These are phyloP conservation scores for Phlebiopsis flavidoalba DNA, from an alignment of 768 basidiomycete genomes.

Conservation along the genomic window DNA sequence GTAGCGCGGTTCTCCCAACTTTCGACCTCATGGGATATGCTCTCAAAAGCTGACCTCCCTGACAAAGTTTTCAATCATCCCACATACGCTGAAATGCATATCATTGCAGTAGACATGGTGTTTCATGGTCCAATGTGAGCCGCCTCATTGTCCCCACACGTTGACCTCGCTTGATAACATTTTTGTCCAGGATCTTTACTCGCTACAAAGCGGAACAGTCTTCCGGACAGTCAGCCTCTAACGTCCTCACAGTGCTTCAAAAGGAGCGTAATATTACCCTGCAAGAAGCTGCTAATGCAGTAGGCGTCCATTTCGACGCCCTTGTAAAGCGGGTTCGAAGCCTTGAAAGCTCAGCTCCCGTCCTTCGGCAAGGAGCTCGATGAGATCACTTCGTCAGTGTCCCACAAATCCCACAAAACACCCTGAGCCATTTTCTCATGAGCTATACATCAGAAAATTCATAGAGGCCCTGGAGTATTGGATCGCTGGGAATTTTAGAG, in stretches of 20 bases:
- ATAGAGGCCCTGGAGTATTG: constrained; percentile 45
- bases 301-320: constrained; percentile 29
- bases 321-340: constrained; percentile 34
- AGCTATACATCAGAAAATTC: constrained; percentile 25
- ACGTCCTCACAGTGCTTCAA: constrained; percentile 49
- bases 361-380: constrained; percentile 40
- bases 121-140: constrained; percentile 67
- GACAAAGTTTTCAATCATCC: constrained; percentile 56
- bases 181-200: constrained; percentile 53
- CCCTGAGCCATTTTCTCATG: too few species aligned
- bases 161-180: too few species aligned
- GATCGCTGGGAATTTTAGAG: constrained; percentile 40
- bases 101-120: constrained; percentile 58
- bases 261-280: constrained; percentile 33
- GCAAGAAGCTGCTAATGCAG: constrained; percentile 35
- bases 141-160: constrained; percentile 12
- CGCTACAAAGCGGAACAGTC: constrained; percentile 74
- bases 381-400: constrained; percentile 26
- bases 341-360: constrained; percentile 31
- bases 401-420: constrained; percentile 1
- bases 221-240: constrained; percentile 57
- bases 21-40: constrained; percentile 59
- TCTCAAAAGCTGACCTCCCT: constrained; percentile 56
- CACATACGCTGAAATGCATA: constrained; percentile 46
- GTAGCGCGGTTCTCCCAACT: constrained; percentile 60